phyloP scores from a whole-genome alignment of 1,139 yeast species.

The Debaryomyces psychrophilus region DNA sequence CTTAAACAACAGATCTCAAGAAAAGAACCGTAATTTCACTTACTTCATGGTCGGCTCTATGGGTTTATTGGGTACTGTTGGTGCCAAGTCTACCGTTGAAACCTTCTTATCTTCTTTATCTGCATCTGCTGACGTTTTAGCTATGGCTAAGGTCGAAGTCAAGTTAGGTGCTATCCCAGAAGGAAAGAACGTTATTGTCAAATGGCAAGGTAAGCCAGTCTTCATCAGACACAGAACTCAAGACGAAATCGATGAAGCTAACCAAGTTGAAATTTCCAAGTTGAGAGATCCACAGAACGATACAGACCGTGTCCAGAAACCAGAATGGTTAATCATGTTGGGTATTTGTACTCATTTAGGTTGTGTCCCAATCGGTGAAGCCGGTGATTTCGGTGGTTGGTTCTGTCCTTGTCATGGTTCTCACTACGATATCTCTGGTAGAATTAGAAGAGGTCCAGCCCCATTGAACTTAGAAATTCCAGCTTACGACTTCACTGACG shows the following conservation, averaged over 20 bases:
- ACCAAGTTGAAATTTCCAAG: slow-evolving; percentile 66
- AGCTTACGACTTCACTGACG: slow-evolving; percentile 78
- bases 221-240: slow-evolving; percentile 98
- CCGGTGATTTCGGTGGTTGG: slow-evolving; percentile 99
- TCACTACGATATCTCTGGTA: slow-evolving; percentile 99
- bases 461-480: slow-evolving; percentile 98
- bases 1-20: slow-evolving; percentile 72
- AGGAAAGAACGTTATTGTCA: slow-evolving; percentile 97
- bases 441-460: slow-evolving; percentile 99
- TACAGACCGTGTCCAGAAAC: slow-evolving; percentile 91
- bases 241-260: slow-evolving; percentile 93
- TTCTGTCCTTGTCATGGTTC: slow-evolving; percentile 99
- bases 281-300: slow-evolving; percentile 96
- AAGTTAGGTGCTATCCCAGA: slow-evolving; percentile 92
- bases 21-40: slow-evolving; percentile 80
- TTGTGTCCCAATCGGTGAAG: slow-evolving; percentile 99
- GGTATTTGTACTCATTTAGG: slow-evolving; percentile 99
- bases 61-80: slow-evolving; percentile 93
- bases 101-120: slow-evolving; percentile 91
- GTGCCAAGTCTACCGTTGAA: slow-evolving; percentile 97
- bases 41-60: slow-evolving; percentile 98
- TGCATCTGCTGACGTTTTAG: slow-evolving; percentile 98
- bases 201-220: slow-evolving; percentile 99
- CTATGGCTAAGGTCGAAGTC: slow-evolving; percentile 99
- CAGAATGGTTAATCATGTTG: slow-evolving; percentile 98